Conservation (phyloP, 805 yeast genomes). For the Starmerella floris region DNA sequence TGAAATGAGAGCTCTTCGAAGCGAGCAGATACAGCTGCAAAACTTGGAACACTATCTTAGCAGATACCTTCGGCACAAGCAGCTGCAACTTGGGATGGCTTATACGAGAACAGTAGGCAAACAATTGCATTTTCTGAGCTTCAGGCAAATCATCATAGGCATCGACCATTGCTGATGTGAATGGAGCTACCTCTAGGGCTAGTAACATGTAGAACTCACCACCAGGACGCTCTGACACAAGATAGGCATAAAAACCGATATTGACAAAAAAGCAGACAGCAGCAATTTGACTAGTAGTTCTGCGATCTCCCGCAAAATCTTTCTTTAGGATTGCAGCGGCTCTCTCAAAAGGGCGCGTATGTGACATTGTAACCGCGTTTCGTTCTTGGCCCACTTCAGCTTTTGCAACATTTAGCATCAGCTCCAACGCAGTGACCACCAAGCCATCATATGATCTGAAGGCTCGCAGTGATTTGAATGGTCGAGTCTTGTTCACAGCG, state of each 20-base stretch:
- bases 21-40: neutral
- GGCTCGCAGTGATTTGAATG: slow-evolving; percentile 2
- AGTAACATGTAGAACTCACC: neutral
- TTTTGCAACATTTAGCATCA: neutral
- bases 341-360: neutral
- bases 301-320: slow-evolving; percentile 1
- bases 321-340: neutral
- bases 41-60: neutral
- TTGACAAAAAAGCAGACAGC: slow-evolving; percentile 1
- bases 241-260: neutral
- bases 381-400: neutral
- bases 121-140: neutral
- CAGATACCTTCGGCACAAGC: neutral
- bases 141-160: neutral
- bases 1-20: neutral
- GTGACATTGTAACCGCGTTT: neutral
- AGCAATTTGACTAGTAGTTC: neutral
- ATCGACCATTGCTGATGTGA: neutral
- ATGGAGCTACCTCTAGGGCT: neutral
- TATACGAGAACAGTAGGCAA: neutral
- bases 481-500: neutral
- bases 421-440: neutral
- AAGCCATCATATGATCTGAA: slow-evolving; percentile 2
- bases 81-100: neutral
- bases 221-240: neutral